Percentiles rank a stretch among this genome's conserved stretches.
Evolutionary conservation across 108 stramenopile species (phyloP).

Genomic region (Heterococcus sp.): DNA sequence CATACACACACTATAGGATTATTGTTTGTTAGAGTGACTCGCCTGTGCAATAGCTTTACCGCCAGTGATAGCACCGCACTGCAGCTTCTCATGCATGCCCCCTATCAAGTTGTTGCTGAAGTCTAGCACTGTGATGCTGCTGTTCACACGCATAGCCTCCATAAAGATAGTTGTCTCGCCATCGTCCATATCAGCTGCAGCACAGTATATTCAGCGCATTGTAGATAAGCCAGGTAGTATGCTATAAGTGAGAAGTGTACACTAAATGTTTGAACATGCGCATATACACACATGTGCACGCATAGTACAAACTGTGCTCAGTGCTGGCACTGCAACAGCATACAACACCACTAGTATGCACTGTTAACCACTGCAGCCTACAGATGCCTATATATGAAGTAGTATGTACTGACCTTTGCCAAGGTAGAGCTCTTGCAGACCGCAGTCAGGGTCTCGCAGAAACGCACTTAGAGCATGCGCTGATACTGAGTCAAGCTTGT

Average conservation of each 20-base stretch:
- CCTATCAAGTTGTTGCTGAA: constrained; percentile 43
- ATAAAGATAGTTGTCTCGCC: constrained; percentile 31
- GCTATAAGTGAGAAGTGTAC: background rate
- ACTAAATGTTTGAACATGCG: background rate
- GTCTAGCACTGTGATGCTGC: constrained; percentile 11
- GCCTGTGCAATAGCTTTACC: constrained; percentile 17
- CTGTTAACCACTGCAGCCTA: background rate
- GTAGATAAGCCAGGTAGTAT: background rate
- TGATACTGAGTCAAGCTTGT: constrained; percentile 27
- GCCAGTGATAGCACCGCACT: constrained; percentile 4
- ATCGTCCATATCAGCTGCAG: constrained; percentile 29
- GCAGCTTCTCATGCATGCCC: constrained; percentile 27
- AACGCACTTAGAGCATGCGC: constrained; percentile 21
- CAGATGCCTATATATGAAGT: background rate
- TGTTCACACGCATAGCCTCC: constrained; percentile 37
- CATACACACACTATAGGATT: too few relatives aligned
- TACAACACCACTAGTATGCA: background rate
- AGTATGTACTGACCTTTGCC: background rate
- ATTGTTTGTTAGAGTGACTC: too few relatives aligned
- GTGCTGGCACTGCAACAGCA: background rate
- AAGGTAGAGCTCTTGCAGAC: background rate
- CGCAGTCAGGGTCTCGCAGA: constrained; percentile 22
- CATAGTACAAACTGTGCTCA: background rate
- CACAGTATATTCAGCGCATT: background rate
- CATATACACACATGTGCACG: background rate